phyloP scores from a whole-genome alignment of 108 stramenopile genomes.

The Cyclotella cryptica region DNA sequence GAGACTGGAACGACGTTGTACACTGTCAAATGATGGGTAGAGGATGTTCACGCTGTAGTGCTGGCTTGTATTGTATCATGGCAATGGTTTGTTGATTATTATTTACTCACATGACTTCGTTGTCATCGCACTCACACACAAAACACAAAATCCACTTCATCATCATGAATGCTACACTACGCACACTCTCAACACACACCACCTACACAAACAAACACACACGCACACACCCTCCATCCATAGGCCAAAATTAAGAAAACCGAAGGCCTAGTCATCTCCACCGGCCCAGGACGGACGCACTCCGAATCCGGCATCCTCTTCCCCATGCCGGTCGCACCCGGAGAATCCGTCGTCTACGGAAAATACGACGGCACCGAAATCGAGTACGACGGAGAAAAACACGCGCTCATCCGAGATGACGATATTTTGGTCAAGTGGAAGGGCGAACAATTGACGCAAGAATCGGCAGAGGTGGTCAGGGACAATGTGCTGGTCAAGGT shows the following conservation, averaged over 20 bases:
- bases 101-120: background rate
- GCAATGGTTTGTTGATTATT: background rate
- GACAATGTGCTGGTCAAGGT: conserved; percentile 86
- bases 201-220: background rate
- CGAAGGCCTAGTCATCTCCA: conserved; percentile 75
- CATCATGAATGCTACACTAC: conserved; percentile 7
- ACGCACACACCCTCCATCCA: background rate
- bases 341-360: conserved; percentile 89
- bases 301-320: conserved; percentile 77
- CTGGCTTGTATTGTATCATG: background rate
- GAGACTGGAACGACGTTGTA: conserved; percentile 14
- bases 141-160: background rate
- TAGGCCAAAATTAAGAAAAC: conserved; percentile 86
- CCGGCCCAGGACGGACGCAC: conserved; percentile 84
- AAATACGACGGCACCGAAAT: conserved; percentile 91
- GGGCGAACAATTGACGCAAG: conserved; percentile 69
- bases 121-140: background rate
- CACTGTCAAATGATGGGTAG: too few relatives aligned
- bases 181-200: too few relatives aligned
- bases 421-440: conserved; percentile 85
- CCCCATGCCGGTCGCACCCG: conserved; percentile 75
- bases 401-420: conserved; percentile 87
- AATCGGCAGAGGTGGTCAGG: conserved; percentile 67
- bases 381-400: conserved; percentile 75
- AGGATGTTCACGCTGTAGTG: too few relatives aligned